Conservation (phyloP, 805 yeast species). For the Candida corydali region DNA sequence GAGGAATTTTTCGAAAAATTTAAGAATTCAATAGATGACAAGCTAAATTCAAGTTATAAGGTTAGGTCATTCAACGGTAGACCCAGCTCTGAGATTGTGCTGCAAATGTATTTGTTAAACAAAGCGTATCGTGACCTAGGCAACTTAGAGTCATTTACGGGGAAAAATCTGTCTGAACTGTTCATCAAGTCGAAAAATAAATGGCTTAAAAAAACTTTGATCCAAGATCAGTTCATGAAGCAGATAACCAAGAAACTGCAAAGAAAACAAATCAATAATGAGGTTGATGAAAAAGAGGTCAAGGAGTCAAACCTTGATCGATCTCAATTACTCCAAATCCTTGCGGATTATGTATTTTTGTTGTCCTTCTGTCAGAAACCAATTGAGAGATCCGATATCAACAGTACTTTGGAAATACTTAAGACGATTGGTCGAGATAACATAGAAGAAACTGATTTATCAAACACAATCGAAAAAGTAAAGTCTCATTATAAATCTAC, state of each 20-base stretch:
- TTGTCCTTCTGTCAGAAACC: constrained; percentile 3
- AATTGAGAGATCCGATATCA: constrained; percentile 9
- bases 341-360: constrained; percentile 7
- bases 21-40: background rate
- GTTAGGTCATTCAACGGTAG: too few relatives aligned
- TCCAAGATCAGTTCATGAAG: background rate
- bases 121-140: background rate
- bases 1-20: constrained; percentile 1
- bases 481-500: constrained; percentile 26
- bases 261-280: too few relatives aligned
- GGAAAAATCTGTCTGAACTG: constrained; percentile 6
- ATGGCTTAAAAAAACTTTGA: constrained; percentile 19
- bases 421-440: constrained; percentile 1
- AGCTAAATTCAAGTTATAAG: background rate
- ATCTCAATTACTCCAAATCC: background rate
- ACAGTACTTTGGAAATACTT: too few relatives aligned
- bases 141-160: background rate
- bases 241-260: too few relatives aligned
- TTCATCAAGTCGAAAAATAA: constrained; percentile 26
- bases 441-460: too few relatives aligned
- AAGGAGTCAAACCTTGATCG: background rate
- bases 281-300: constrained; percentile 1
- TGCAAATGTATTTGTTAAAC: constrained; percentile 4
- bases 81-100: constrained; percentile 8
- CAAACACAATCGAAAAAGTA: constrained; percentile 18